Evolutionary conservation across 2,329 filamentous ascomycete species (phyloP).

Genomic region (Paecilomyces fulvus): DNA sequence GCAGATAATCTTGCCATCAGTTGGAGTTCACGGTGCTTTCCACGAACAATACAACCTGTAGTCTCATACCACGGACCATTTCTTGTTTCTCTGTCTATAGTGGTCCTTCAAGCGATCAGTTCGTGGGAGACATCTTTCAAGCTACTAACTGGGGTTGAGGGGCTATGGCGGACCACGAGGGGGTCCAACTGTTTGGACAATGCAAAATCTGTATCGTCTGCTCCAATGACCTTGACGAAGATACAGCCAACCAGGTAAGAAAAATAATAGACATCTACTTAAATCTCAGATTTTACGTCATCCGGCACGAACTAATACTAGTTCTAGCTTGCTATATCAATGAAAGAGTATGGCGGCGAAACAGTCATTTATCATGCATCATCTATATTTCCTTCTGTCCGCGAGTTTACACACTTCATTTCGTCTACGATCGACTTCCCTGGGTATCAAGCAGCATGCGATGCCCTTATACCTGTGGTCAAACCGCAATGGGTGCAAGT

Average conservation of each 20-base stretch:
- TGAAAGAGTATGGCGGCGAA: slow-evolving; percentile 43
- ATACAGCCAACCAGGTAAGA: slow-evolving; percentile 34
- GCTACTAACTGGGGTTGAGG: neutral
- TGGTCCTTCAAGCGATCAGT: neutral
- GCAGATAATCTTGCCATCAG: slow-evolving; percentile 1
- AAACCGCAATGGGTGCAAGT: slow-evolving; percentile 70
- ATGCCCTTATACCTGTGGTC: slow-evolving; percentile 74
- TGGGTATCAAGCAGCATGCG: slow-evolving; percentile 67
- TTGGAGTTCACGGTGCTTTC: neutral
- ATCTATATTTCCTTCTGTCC: slow-evolving; percentile 28
- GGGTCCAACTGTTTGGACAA: slow-evolving; percentile 34
- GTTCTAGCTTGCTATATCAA: slow-evolving; percentile 36
- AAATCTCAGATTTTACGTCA: neutral
- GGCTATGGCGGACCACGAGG: slow-evolving; percentile 20
- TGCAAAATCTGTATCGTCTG: slow-evolving; percentile 39
- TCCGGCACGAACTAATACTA: slow-evolving; percentile 5
- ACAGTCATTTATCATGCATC: slow-evolving; percentile 34
- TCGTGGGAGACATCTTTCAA: neutral
- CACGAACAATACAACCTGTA: neutral
- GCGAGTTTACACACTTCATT: slow-evolving; percentile 55
- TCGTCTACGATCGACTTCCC: slow-evolving; percentile 82
- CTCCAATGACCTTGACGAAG: slow-evolving; percentile 31
- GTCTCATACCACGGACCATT: neutral
- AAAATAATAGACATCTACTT: neutral
- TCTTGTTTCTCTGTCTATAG: neutral